Percentiles rank a stretch among this genome's conserved stretches.
These are phyloP conservation scores for Scytalidium lignicola DNA, from an alignment of 2,329 filamentous ascomycete genomes.

Conservation along the genomic window DNA sequence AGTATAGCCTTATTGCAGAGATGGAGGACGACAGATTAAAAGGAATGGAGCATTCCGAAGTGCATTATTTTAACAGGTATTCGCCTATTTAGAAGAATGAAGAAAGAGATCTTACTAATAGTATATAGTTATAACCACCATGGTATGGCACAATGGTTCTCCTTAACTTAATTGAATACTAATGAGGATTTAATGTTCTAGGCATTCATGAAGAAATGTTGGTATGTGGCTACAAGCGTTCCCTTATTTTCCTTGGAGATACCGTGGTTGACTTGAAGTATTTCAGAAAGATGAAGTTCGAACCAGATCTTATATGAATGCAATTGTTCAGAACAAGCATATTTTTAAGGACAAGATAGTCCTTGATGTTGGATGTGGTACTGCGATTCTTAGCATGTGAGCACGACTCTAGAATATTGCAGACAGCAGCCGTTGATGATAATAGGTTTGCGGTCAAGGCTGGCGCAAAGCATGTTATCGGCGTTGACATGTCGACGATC, in stretches of 20 bases:
- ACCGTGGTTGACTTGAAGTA: slow-evolving; percentile 18
- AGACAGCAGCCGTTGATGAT: neutral
- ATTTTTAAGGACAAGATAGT: slow-evolving; percentile 89
- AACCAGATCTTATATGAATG: slow-evolving; percentile 92
- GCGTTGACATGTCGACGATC: slow-evolving; percentile 99
- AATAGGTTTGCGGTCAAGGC: slow-evolving; percentile 91
- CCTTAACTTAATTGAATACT: slow-evolving; percentile 22
- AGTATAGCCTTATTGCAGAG: slow-evolving; percentile 11
- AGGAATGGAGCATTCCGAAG: slow-evolving; percentile 60
- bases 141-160: slow-evolving; percentile 51
- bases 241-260: slow-evolving; percentile 8
- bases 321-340: slow-evolving; percentile 95
- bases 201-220: slow-evolving; percentile 98
- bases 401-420: slow-evolving; percentile 25
- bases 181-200: slow-evolving; percentile 34
- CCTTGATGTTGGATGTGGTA: slow-evolving; percentile 95
- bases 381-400: slow-evolving; percentile 97
- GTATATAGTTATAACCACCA: slow-evolving; percentile 86
- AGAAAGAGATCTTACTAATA: slow-evolving; percentile 15
- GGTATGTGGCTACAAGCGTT: slow-evolving; percentile 52
- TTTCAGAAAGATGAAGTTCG: slow-evolving; percentile 96
- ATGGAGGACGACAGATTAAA: slow-evolving; percentile 49
- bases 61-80: slow-evolving; percentile 99
- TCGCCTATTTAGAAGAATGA: slow-evolving; percentile 6
- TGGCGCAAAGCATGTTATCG: slow-evolving; percentile 96